These are phyloP conservation scores for Entophlyctis helioformis DNA, from an alignment of 192 early-diverging fungal species.

Conservation along the genomic window DNA sequence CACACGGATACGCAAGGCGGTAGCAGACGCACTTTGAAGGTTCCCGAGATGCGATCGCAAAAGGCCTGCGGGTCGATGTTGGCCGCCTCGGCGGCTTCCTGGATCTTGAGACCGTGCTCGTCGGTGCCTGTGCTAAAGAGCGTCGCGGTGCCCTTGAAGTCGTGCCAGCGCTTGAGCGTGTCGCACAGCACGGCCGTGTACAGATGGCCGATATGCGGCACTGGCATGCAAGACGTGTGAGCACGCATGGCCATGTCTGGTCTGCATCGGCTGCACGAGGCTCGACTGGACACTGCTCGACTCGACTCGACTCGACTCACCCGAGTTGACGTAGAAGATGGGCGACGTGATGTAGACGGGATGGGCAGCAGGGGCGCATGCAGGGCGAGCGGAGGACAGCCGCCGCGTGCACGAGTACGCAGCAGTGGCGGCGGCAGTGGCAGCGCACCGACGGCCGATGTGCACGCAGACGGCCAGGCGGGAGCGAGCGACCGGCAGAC, in stretches of 20 bases:
- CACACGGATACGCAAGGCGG: neutral
- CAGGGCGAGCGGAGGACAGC: no score
- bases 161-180: constrained; percentile 60
- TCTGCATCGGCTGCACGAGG: neutral
- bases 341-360: constrained; percentile 45
- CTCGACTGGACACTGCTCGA: neutral
- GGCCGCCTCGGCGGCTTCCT: constrained; percentile 67
- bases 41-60: constrained; percentile 61
- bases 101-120: constrained; percentile 96
- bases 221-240: constrained; percentile 20
- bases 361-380: no score
- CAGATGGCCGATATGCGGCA: constrained; percentile 90
- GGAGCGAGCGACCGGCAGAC: no score
- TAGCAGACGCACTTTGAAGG: constrained; percentile 42
- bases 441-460: no score
- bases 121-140: constrained; percentile 75
- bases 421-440: no score
- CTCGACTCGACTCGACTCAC: constrained; percentile 14
- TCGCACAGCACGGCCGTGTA: constrained; percentile 83
- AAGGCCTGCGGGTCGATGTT: constrained; percentile 52
- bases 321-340: constrained; percentile 82
- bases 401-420: no score
- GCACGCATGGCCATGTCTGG: neutral
- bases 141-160: constrained; percentile 49
- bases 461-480: no score